phyloP scores from a whole-genome alignment of 1,139 yeast species.

The Hemisphaericaspora lyxosophila region DNA sequence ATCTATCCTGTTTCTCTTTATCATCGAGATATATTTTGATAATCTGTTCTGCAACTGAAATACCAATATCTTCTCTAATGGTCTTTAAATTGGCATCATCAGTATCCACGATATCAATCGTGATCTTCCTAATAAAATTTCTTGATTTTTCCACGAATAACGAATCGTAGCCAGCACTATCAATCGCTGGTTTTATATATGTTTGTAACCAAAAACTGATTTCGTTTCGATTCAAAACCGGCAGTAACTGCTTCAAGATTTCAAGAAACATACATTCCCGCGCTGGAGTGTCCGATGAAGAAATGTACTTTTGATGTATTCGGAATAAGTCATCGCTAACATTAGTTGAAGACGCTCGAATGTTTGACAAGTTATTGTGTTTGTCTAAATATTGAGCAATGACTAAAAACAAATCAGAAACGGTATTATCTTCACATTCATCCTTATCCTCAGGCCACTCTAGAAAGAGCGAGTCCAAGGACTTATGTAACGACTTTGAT shows the following conservation, averaged over 20 bases:
- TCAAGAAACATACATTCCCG: constrained; percentile 49
- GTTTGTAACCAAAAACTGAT: constrained; percentile 52
- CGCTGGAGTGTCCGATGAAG: constrained; percentile 27
- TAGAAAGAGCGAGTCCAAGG: background rate
- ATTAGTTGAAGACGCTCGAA: constrained; percentile 30
- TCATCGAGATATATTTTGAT: constrained; percentile 29
- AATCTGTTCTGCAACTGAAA: constrained; percentile 27
- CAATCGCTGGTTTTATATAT: constrained; percentile 56
- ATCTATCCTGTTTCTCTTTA: constrained; percentile 15
- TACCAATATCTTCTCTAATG: constrained; percentile 24
- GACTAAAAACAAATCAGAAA: constrained; percentile 16
- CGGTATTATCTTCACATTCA: background rate
- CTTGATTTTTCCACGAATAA: constrained; percentile 43
- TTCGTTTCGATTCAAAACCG: constrained; percentile 40
- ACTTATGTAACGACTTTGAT: constrained; percentile 1
- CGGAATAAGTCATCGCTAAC: constrained; percentile 51
- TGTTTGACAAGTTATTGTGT: constrained; percentile 40
- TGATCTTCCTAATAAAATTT: constrained; percentile 37
- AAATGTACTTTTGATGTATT: constrained; percentile 41
- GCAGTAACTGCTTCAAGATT: constrained; percentile 40
- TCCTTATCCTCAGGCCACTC: background rate
- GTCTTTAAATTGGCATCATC: constrained; percentile 27
- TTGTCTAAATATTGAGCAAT: constrained; percentile 30
- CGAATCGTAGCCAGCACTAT: constrained; percentile 55
- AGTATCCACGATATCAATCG: constrained; percentile 22